phyloP scores from a whole-genome alignment of 2,329 filamentous ascomycete genomes.

The Rutstroemia sp. region DNA sequence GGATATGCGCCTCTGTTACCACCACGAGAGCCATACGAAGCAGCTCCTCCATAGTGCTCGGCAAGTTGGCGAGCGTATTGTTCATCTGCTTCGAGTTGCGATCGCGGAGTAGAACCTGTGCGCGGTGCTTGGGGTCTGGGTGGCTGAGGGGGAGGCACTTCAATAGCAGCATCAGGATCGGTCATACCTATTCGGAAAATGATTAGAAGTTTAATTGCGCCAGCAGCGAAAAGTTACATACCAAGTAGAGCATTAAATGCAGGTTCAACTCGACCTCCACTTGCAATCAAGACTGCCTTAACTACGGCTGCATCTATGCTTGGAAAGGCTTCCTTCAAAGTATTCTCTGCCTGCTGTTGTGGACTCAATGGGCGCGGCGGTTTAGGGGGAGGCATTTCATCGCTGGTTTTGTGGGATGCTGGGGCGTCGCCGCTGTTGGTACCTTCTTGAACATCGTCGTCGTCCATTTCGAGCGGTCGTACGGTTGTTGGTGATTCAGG shows the following conservation, averaged over 20 bases:
- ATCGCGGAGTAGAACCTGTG: conserved; percentile 50
- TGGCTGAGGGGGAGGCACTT: conserved; percentile 60
- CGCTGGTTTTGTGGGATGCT: conserved; percentile 36
- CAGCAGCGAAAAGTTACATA: conserved; percentile 32
- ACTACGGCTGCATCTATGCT: conserved; percentile 72
- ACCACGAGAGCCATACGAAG: conserved; percentile 47
- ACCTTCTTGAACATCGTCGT: conserved; percentile 61
- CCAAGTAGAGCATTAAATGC: conserved; percentile 92
- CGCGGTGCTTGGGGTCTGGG: conserved; percentile 66
- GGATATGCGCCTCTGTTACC: conserved; percentile 22
- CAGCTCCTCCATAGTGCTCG: conserved; percentile 66
- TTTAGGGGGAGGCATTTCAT: conserved; percentile 55
- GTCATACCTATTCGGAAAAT: conserved; percentile 56
- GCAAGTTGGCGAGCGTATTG: conserved; percentile 87
- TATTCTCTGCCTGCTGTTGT: conserved; percentile 77
- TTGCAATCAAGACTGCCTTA: conserved; percentile 81
- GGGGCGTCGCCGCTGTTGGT: conserved; percentile 40
- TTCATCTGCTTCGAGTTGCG: conserved; percentile 85
- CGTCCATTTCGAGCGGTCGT: conserved; percentile 59
- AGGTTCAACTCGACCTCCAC: conserved; percentile 79
- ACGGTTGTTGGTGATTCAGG: conserved; percentile 60
- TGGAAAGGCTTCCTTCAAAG: conserved; percentile 90
- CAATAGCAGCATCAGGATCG: conserved; percentile 61
- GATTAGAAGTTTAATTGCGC: conserved; percentile 3
- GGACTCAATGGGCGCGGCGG: conserved; percentile 78